Evolutionary conservation across 129 eudicot species (phyloP), one percentile per base, ranked within the genome.

Genomic region (Lonicera japonica): DNA sequence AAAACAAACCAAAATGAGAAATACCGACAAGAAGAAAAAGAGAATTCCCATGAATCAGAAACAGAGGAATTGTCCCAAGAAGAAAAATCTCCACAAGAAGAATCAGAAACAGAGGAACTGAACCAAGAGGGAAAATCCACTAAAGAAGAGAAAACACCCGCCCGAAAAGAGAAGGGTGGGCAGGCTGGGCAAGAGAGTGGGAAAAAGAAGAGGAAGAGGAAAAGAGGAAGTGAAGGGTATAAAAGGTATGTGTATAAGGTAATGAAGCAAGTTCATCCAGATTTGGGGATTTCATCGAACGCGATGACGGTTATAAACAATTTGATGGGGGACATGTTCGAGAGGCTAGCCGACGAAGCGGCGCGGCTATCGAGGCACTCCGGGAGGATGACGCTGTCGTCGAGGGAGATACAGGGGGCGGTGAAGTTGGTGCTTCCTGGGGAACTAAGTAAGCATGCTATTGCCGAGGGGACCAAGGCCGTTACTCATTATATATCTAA

Each of bases 231-330:
- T 22, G 95, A 67, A 64, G 98, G 86, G 88, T 82, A 92, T 58
- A 80, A 73, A 56, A 80, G 78, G 56, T 92, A 92, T 53, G 68
- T 92, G 50, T 74, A 16, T 19, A 87, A 34, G 70, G 99, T 92
- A n/a, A 54, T 92, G 73, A 92, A 85, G 56, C 99, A 92, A 47
- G 99, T 87, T 25, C 99, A 92, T 56, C 98, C 98, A 0, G 98
- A 81, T 22, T 60, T 87, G 68, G 96, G 89, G 14, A 76, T 92
- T 7, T 87, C 96, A 1, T 68, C 85, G 0, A 82, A 78, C 61
- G 94, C 96, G 0, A 92, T 92, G 95, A 73, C 83, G 24, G 51
- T 92, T 0, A 34, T 92, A 0, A 85, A 80, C 51, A 92, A 92
- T 53, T 58, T 82, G 36, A 87, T 88, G 91, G 13, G 16, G 0